Conservation (phyloP, 176 grass and related monocot genomes). For the Metroxylon sagu region DNA sequence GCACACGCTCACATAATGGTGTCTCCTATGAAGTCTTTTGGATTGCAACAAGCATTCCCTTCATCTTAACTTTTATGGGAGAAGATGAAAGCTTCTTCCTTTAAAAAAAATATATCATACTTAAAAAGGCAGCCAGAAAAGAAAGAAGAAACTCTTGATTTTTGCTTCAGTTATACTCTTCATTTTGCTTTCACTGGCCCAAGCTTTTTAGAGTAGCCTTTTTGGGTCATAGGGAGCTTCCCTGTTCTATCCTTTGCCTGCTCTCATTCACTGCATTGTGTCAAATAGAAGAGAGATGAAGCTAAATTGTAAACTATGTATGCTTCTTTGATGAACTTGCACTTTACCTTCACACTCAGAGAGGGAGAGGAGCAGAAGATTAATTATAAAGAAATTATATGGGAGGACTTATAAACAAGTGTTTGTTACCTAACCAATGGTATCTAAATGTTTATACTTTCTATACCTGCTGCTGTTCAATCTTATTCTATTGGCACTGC, state of each 20-base stretch:
- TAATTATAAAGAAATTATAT: constrained; percentile 1
- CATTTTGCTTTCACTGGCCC: constrained; percentile 18
- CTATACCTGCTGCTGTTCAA: not conserved
- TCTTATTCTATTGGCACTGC: constrained; percentile 46
- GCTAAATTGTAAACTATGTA: too few relatives aligned
- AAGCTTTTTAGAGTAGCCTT: constrained; percentile 12
- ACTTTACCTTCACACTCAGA: too few relatives aligned
- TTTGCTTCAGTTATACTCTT: constrained; percentile 32
- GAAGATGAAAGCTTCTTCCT: constrained; percentile 14
- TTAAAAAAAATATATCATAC: constrained; percentile 17
- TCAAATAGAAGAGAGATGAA: not conserved
- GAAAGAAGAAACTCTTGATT: constrained; percentile 21
- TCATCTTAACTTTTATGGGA: not conserved
- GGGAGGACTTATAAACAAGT: not conserved
- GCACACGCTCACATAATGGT: too few relatives aligned
- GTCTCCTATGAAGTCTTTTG: too few relatives aligned
- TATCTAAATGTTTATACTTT: not conserved
- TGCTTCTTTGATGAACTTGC: too few relatives aligned
- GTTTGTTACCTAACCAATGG: not conserved
- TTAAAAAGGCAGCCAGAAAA: constrained; percentile 25
- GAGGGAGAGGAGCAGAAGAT: constrained; percentile 4
- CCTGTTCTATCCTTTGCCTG: not conserved
- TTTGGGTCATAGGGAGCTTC: constrained; percentile 2
- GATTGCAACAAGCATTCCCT: too few relatives aligned
- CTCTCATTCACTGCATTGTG: not conserved